A percentile compares a stretch with the other conserved stretches of the same genome.
Evolutionary conservation across 345 rosid genomes (phyloP).

Genomic region (Physaria fendleri): DNA sequence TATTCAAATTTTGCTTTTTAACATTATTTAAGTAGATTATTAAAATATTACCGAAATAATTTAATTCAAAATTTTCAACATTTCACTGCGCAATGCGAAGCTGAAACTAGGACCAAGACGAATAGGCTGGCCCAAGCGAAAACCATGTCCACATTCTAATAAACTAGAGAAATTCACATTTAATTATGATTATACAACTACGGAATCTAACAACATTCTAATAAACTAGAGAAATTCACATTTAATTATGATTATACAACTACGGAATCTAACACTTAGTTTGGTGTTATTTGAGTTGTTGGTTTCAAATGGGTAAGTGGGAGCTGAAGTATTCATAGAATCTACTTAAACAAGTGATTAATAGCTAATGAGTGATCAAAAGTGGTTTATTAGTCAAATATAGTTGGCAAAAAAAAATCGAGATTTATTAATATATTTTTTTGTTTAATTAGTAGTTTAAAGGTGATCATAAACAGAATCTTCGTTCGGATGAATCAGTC

Average conservation of each 20-base stretch:
- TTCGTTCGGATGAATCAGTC: conserved; percentile 14
- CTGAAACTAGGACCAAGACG: background rate
- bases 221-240: background rate
- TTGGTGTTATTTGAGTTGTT: conserved; percentile 25
- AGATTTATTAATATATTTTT: background rate
- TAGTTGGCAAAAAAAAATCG: conserved; percentile 49
- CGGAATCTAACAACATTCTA: background rate
- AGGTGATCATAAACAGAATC: conserved; percentile 20
- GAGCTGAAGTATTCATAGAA: conserved; percentile 18
- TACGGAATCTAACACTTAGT: conserved; percentile 9
- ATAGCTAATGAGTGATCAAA: conserved; percentile 16
- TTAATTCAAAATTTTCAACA: background rate
- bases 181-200: background rate
- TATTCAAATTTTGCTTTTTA: no score
- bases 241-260: background rate
- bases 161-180: background rate
- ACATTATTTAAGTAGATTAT: no score
- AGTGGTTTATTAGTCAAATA: conserved; percentile 54
- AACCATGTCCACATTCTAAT: background rate
- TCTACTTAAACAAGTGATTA: conserved; percentile 14
- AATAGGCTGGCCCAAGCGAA: background rate
- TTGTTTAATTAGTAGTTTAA: background rate
- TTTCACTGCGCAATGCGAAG: background rate
- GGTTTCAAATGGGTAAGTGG: conserved; percentile 40
- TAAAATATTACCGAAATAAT: no score